Conservation (phyloP, 2,329 filamentous ascomycete species). For the Fusarium decemcellulare region DNA sequence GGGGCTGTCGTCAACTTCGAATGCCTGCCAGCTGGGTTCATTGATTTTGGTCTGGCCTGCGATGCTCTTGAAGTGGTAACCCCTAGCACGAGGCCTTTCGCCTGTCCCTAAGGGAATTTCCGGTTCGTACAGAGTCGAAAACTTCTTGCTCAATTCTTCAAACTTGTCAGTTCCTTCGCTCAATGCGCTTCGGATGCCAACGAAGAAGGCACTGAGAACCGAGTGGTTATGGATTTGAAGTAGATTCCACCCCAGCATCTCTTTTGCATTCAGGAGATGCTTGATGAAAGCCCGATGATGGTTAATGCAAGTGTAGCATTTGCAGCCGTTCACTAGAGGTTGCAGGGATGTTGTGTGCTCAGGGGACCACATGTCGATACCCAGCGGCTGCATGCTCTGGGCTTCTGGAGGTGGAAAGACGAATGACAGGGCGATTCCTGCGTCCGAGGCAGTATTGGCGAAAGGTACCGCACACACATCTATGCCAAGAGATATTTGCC, state of each 20-base stretch:
- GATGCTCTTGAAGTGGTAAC: constrained; percentile 84
- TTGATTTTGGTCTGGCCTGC: constrained; percentile 78
- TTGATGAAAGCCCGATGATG: constrained; percentile 92
- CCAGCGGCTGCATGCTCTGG: constrained; percentile 66
- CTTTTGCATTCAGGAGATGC: constrained; percentile 89
- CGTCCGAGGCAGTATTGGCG: constrained; percentile 80
- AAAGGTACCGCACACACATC: constrained; percentile 88
- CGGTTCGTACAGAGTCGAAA: constrained; percentile 73
- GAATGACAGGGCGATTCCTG: constrained; percentile 88
- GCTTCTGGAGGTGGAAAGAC: constrained; percentile 69
- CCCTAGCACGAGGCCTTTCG: constrained; percentile 82
- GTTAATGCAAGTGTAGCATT: constrained; percentile 85
- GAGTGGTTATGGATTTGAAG: constrained; percentile 94
- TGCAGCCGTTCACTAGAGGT: constrained; percentile 75
- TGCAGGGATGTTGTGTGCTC: constrained; percentile 72
- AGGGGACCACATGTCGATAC: constrained; percentile 82
- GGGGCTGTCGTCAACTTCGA: constrained; percentile 50
- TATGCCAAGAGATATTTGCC: constrained; percentile 81
- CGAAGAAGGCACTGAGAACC: constrained; percentile 80
- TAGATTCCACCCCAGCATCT: constrained; percentile 97
- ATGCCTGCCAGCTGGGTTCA: constrained; percentile 74
- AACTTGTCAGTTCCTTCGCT: constrained; percentile 70
- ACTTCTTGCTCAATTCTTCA: constrained; percentile 61
- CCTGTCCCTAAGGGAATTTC: constrained; percentile 82
- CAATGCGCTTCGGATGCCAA: constrained; percentile 76